Evolutionary conservation across 83 land plant species (phyloP).

Genomic region (Larix sibirica): DNA sequence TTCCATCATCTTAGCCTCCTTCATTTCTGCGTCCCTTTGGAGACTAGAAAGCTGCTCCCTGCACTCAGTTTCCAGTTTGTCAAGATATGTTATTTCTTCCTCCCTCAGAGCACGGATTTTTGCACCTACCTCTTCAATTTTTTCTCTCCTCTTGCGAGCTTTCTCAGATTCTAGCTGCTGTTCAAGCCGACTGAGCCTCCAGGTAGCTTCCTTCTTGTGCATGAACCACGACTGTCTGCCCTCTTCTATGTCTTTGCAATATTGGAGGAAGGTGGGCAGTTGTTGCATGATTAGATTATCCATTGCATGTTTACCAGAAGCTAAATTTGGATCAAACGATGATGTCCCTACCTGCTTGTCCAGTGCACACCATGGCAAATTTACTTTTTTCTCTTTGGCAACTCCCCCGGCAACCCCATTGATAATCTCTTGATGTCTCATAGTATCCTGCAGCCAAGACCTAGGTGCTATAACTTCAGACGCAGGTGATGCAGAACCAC

Average conservation of each 20-base stretch:
- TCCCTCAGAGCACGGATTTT: conserved; percentile 20
- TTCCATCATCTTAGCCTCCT: conserved; percentile 32
- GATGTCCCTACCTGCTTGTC: conserved; percentile 3
- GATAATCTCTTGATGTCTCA: conserved; percentile 1
- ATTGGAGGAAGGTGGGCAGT: conserved; percentile 11
- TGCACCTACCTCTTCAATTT: conserved; percentile 25
- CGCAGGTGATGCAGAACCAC: conserved; percentile 18
- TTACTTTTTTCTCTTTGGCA: not conserved
- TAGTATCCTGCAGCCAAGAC: conserved; percentile 14
- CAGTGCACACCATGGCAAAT: conserved; percentile 6
- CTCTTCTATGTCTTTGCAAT: conserved; percentile 31
- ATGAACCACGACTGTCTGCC: conserved; percentile 17
- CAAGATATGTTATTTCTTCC: conserved; percentile 23
- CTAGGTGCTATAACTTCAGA: conserved; percentile 14
- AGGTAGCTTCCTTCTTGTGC: conserved; percentile 31
- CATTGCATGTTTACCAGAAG: conserved; percentile 1
- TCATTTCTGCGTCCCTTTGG: conserved; percentile 29
- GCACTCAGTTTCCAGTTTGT: conserved; percentile 27
- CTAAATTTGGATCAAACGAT: conserved; percentile 9
- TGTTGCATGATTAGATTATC: conserved; percentile 13
- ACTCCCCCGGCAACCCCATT: conserved; percentile 4
- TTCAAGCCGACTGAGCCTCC: conserved; percentile 34
- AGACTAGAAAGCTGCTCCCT: conserved; percentile 20
- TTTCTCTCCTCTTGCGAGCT: conserved; percentile 23
- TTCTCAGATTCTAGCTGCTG: conserved; percentile 41